Evolutionary conservation across 768 basidiomycete species (phyloP).

Genomic region (Hebeloma cylindrosporum): DNA sequence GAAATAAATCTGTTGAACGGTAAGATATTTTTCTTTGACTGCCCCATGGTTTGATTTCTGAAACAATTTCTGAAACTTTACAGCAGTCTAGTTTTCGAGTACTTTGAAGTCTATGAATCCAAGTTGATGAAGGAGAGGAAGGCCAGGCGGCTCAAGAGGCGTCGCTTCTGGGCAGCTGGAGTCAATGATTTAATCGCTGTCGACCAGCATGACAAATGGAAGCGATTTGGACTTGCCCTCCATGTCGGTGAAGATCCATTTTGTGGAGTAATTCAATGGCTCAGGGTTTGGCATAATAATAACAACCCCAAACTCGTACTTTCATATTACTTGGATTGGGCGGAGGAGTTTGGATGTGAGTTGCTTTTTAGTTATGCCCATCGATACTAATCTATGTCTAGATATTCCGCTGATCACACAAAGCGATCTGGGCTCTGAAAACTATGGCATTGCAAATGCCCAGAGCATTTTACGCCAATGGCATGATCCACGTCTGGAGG

Average conservation of each 20-base stretch:
- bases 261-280: constrained; percentile 27
- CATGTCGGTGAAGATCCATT: constrained; percentile 33
- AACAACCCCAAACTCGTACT: constrained; percentile 28
- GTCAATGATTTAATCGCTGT: constrained; percentile 30
- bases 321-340: constrained; percentile 29
- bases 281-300: constrained; percentile 37
- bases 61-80: background rate
- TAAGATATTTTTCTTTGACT: constrained; percentile 9
- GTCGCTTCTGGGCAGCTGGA: constrained; percentile 12
- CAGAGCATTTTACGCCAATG: constrained; percentile 39
- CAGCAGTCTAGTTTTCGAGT: constrained; percentile 19
- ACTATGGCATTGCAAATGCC: constrained; percentile 42
- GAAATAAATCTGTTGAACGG: constrained; percentile 25
- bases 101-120: constrained; percentile 9
- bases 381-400: constrained; percentile 10
- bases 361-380: background rate
- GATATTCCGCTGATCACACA: constrained; percentile 40
- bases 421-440: constrained; percentile 44
- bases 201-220: constrained; percentile 39
- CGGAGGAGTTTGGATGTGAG: constrained; percentile 10
- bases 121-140: constrained; percentile 6
- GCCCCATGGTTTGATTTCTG: background rate
- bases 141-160: constrained; percentile 17
- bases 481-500: constrained; percentile 32
- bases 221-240: constrained; percentile 32